Base-by-base conservation (phyloP, 2,329 filamentous ascomycete species). In the Cercospora janseana region DNA sequence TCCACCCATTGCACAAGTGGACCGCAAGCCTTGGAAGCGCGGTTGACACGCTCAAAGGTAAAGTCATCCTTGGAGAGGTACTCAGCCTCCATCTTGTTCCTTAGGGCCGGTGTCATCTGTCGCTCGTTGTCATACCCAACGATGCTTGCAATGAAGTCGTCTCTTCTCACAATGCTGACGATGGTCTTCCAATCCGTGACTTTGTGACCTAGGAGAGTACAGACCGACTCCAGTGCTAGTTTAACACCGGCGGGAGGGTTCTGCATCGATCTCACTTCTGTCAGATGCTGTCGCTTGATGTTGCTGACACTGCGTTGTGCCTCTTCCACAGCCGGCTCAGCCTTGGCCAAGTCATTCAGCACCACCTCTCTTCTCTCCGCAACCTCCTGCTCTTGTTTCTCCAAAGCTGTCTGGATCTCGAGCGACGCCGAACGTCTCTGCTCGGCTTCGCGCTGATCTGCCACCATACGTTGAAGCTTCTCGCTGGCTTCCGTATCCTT, bases 111-210 rank as follows among this genome's bases (percentile, higher is more conserved):
- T 12, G 92, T 98, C 92, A 98, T 97, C 70, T 93, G 86, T 67
- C 79, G 85, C 70, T 93, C 91, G 65, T 96, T 98, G 75, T 96
- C 88, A 66, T 96, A 98, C 69, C 89, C 90, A 69, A 97, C 87
- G 64, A 98, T 98, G 72, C 88, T 96, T 41, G 90, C 88, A 70
- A 98, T 97, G 72, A 98, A 98, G 66, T 97, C 92, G 64, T 97
- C 93, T 50, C 83, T 83, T 63, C 92, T 88, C 52, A 98, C 83
- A 55, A 97, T 87, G 45, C 80, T 85, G 69, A 94, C 87, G 53
- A 97, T 89, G 9, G 82, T 84, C 75, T 91, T 95, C 93, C 93
- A 98, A 66, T 87, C 88, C 51, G 85, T 81, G 54, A 89, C 85
- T 69, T 87, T 93, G 73, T 97, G 89, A 10, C 92, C 92, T 47